A percentile compares a stretch with the other conserved stretches of the same genome.
Evolutionary conservation across 2,329 filamentous ascomycete genomes (phyloP).

Genomic region (Aspergillus awamori): DNA sequence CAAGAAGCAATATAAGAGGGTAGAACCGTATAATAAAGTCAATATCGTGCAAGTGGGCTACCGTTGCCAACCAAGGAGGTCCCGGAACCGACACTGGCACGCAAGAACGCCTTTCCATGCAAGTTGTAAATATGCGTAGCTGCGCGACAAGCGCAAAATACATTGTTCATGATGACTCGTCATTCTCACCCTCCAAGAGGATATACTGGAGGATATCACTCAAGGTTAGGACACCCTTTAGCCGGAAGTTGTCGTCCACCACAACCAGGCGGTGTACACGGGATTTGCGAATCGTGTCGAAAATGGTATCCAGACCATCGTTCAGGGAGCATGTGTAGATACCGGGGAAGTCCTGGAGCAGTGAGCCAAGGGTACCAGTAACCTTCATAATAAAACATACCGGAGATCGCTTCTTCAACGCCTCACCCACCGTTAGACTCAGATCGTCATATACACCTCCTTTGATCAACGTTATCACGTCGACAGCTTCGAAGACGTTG

Average conservation of each 20-base stretch:
- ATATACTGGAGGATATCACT: slow-evolving; percentile 98
- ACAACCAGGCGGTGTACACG: slow-evolving; percentile 91
- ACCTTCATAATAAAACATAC: slow-evolving; percentile 44
- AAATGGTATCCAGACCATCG: slow-evolving; percentile 91
- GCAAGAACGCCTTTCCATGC: slow-evolving; percentile 39
- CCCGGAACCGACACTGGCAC: neutral
- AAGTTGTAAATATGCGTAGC: slow-evolving; percentile 31
- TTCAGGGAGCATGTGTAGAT: slow-evolving; percentile 95
- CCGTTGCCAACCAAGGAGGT: slow-evolving; percentile 3
- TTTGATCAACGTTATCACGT: slow-evolving; percentile 95
- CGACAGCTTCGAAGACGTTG: slow-evolving; percentile 97
- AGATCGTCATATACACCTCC: slow-evolving; percentile 91
- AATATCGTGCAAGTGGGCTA: neutral
- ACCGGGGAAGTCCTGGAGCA: slow-evolving; percentile 75
- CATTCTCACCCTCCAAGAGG: slow-evolving; percentile 74
- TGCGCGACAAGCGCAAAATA: slow-evolving; percentile 10
- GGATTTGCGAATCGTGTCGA: slow-evolving; percentile 93
- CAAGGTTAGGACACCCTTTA: slow-evolving; percentile 87
- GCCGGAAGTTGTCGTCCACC: slow-evolving; percentile 82
- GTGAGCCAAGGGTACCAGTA: slow-evolving; percentile 17
- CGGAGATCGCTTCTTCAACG: slow-evolving; percentile 80
- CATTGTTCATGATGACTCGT: slow-evolving; percentile 45
- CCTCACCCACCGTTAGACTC: slow-evolving; percentile 82
- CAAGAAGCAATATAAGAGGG: slow-evolving; percentile 10
- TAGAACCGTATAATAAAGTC: neutral